Base-by-base conservation (phyloP, 495 filamentous ascomycete species). In the Ramalina intermedia region DNA sequence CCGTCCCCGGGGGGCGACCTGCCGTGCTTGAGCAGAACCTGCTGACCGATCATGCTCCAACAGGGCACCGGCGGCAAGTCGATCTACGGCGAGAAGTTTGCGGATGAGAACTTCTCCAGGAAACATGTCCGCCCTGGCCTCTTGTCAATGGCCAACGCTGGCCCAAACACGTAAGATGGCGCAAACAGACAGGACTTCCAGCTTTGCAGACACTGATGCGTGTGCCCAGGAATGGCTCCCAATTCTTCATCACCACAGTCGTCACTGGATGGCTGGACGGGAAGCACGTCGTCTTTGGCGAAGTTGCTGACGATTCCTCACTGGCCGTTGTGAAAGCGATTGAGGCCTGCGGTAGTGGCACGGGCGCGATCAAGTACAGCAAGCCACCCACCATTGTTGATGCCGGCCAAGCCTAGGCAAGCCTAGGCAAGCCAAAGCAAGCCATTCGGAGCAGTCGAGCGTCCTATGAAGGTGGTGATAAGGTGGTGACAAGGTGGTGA, bases 211-310 rank as follows among this genome's bases (percentile, higher is more conserved):
- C 29, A 29, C 37, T 41, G 36, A 49, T 55, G 64, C 40, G 60
- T 52, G 17, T 0, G 26, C 17, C 49, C 51, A 96, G 91, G 67
- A 99, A 96, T 65, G 91, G 93, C 58, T 88, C 82, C 51, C 93
- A 96, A 66, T 99, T 99, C 80, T 99, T 96, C 77, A 70, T 99
- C 63, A 99, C 91, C 49, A 96, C 93, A 29, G 84, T 93, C 53
- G 70, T 76, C 23, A 99, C 91, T 38, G 81, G 82, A 26, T 93
- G 96, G 73, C 79, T 99, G 47, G 87, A 96, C 63, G 80, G 81
- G 57, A 96, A 96, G 73, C 91, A 99, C 70, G 91, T 99, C 49
- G 91, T 99, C 49, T 99, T 96, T 66, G 91, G 91, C 53, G 83
- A 96, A 67, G 90, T 99, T 39, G 73, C 75, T 45, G 81, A 86